These are phyloP conservation scores for Lactarius sp. DNA, from an alignment of 768 basidiomycete genomes.

Conservation along the genomic window DNA sequence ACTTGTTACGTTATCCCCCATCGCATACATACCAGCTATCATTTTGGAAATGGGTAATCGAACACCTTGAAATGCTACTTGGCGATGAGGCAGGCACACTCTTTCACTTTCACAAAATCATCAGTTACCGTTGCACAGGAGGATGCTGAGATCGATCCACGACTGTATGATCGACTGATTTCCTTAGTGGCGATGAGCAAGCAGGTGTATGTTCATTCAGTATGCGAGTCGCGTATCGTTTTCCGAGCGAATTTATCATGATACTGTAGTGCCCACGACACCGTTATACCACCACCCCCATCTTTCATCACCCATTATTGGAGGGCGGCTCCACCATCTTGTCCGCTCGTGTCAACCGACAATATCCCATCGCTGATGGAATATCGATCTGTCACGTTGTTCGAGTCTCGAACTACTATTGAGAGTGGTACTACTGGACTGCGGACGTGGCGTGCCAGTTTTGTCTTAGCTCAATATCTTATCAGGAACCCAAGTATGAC, in stretches of 20 bases:
- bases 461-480: constrained; percentile 58
- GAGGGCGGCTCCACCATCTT: constrained; percentile 28
- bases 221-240: constrained; percentile 26
- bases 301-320: constrained; percentile 70
- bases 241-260: constrained; percentile 21
- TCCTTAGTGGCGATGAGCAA: constrained; percentile 36
- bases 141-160: constrained; percentile 59
- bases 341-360: neutral
- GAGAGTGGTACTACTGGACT: constrained; percentile 77
- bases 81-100: constrained; percentile 43
- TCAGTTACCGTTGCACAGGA: constrained; percentile 29
- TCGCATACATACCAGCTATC: constrained; percentile 53
- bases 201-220: constrained; percentile 31
- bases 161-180: constrained; percentile 60
- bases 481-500: constrained; percentile 48
- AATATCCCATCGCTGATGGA: constrained; percentile 11
- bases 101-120: constrained; percentile 4
- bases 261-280: constrained; percentile 26
- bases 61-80: constrained; percentile 44
- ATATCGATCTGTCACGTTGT: constrained; percentile 49
- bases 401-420: constrained; percentile 70
- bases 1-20: constrained; percentile 57
- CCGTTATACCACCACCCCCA: constrained; percentile 37
- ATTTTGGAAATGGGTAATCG: constrained; percentile 74
- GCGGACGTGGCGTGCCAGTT: constrained; percentile 74